Evolutionary conservation across 495 filamentous ascomycete species (phyloP), one percentile per base, ranked within the genome.

Genomic region (Podospora sp.): DNA sequence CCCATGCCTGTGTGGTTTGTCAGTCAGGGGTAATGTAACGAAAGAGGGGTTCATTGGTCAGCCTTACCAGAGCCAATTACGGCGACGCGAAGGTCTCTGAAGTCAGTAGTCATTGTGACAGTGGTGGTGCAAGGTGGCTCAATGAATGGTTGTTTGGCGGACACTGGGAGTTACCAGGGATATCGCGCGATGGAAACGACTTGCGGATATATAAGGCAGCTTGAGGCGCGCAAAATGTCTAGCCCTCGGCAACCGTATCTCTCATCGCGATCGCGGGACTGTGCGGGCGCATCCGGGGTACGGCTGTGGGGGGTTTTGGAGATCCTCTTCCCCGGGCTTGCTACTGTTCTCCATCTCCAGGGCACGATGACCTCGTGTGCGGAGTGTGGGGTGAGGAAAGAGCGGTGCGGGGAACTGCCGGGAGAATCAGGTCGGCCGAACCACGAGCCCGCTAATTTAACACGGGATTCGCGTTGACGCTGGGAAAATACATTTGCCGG

Each of bases 1-100:
- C 90, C 91, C 90, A 93, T 93, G 63, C 91, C 91, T 90, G 70
- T 63, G 46, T 24, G 24, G 21, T 9, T 18, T 16, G 62, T 66
- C 25, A 71, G 62, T 66, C 25, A 71, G 68, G 18, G 59, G 29
- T n/a, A 27, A 33, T 27, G 22, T 46, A 26, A 27, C 18, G 6
- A 24, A 7, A 63, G 27, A 35, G 6, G 27, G 25, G n/a, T 49
- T 21, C 52, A 62, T 24, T 53, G 27, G 51, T 3, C 51, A 24
- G 27, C n/a, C 70, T 57, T 73, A 81, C 80, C 80, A 36, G 79
- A 77, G 71, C 81, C 81, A 67, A 83, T 77, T 40, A 83, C 65
- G 59, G 74, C 79, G 71, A 83, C 78, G 40, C 77, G 72, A 55
- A 82, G 55, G 33, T 82, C 78, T 61, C 70, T 75, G 61, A 75